phyloP scores from a whole-genome alignment of 805 yeast genomes.

The Teunomyces kruisii region DNA sequence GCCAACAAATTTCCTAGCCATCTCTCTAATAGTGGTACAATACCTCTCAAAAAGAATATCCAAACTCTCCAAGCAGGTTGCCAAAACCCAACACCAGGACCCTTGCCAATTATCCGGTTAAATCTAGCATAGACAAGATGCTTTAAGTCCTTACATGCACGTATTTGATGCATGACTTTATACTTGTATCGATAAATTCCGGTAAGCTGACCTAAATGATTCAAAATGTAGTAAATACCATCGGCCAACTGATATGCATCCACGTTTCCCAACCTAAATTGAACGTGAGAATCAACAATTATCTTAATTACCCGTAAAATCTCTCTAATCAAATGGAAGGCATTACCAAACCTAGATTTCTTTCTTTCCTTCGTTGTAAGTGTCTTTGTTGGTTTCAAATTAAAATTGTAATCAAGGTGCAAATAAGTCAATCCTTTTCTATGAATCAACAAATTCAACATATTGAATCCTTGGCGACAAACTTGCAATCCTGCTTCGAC shows the following conservation, averaged over 20 bases:
- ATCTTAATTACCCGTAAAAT: conserved; percentile 79
- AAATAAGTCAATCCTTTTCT: conserved; percentile 87
- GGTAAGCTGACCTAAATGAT: conserved; percentile 92
- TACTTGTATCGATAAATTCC: conserved; percentile 97
- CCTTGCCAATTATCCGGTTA: conserved; percentile 86
- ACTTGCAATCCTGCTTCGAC: conserved; percentile 96
- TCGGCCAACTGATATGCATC: conserved; percentile 95
- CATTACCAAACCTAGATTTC: conserved; percentile 92
- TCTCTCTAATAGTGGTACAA: conserved; percentile 85
- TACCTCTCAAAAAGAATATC: conserved; percentile 89
- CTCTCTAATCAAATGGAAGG: conserved; percentile 92
- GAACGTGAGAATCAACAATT: conserved; percentile 91
- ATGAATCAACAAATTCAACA: conserved; percentile 87
- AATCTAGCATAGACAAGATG: conserved; percentile 87
- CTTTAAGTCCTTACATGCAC: conserved; percentile 93
- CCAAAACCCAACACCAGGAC: conserved; percentile 99
- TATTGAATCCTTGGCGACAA: conserved; percentile 89
- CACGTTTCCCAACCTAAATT: conserved; percentile 81
- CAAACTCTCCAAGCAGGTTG: conserved; percentile 99
- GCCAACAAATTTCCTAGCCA: conserved; percentile 92
- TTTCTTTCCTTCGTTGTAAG: conserved; percentile 95
- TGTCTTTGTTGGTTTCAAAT: conserved; percentile 93
- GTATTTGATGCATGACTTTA: conserved; percentile 96
- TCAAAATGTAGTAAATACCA: conserved; percentile 84
- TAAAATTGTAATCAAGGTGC: conserved; percentile 94